Percentiles rank a stretch among this genome's conserved stretches.
phyloP scores from a whole-genome alignment of 2,329 filamentous ascomycete genomes.

The Zymoseptoria ardabiliae region DNA sequence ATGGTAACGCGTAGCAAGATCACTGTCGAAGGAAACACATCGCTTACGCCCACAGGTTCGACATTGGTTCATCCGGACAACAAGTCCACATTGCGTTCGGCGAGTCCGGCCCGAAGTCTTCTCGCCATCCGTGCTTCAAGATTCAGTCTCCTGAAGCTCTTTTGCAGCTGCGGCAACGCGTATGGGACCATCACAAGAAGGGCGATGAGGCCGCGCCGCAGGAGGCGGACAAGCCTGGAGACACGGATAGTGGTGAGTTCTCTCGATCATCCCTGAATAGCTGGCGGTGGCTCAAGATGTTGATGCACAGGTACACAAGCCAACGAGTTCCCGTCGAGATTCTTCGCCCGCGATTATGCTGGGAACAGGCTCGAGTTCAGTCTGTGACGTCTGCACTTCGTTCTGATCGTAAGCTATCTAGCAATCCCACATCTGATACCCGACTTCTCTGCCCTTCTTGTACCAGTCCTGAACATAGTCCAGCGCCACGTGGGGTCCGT shows the following conservation, averaged over 20 bases:
- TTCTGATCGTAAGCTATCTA: background rate
- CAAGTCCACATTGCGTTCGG: conserved; percentile 47
- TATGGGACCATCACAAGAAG: conserved; percentile 46
- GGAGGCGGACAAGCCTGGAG: conserved; percentile 50
- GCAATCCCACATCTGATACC: conserved; percentile 20
- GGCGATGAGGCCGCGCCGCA: conserved; percentile 46
- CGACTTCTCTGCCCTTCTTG: conserved; percentile 13
- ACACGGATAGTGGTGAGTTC: conserved; percentile 26
- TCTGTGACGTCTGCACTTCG: conserved; percentile 16
- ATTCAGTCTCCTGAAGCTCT: conserved; percentile 44
- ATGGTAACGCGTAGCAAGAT: conserved; percentile 38
- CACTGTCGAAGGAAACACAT: background rate
- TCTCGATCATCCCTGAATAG: conserved; percentile 10
- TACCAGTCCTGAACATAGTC: conserved; percentile 23
- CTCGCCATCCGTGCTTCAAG: conserved; percentile 54
- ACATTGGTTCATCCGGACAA: conserved; percentile 48
- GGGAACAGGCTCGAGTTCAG: conserved; percentile 37
- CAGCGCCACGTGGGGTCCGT: conserved; percentile 22
- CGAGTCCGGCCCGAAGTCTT: conserved; percentile 35
- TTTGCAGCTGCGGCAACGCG: conserved; percentile 38
- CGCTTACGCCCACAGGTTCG: conserved; percentile 35
- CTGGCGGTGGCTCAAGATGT: conserved; percentile 26
- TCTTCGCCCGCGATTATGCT: conserved; percentile 49
- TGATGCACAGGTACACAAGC: conserved; percentile 41
- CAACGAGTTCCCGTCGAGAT: conserved; percentile 53